phyloP scores from a whole-genome alignment of 139 green algal species.

The Klebsormidium nitens region DNA sequence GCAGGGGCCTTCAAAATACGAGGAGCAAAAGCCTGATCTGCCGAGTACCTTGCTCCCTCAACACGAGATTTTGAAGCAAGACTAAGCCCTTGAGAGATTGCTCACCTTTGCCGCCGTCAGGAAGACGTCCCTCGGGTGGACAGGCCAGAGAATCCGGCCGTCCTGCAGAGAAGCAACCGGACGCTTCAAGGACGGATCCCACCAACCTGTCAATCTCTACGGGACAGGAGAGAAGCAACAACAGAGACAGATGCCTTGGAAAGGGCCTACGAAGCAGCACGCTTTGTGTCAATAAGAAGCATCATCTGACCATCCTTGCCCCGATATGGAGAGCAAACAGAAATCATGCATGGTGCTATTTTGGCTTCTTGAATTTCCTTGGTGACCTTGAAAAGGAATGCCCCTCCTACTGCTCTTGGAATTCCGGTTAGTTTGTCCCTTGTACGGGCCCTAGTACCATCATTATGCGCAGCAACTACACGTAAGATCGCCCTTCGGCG shows the following conservation, averaged over 20 bases:
- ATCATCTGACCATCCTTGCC: too few species aligned
- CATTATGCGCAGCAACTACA: neutral
- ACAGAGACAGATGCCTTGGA: neutral
- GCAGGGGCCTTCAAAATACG: too few species aligned
- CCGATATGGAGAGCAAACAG: too few species aligned
- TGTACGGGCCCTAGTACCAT: neutral
- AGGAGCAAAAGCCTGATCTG: neutral
- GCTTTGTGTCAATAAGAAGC: neutral
- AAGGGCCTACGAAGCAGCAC: neutral
- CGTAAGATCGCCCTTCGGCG: neutral
- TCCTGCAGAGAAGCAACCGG: too few species aligned
- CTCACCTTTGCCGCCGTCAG: constrained; percentile 37
- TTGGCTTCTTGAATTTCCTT: too few species aligned
- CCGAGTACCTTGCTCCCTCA: neutral
- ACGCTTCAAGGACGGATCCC: too few species aligned
- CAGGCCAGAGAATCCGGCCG: constrained; percentile 17
- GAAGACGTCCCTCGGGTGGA: constrained; percentile 34
- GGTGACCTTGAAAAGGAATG: too few species aligned
- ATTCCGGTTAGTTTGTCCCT: neutral
- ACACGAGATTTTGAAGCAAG: neutral
- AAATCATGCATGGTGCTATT: too few species aligned
- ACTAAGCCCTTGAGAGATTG: neutral
- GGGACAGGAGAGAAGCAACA: neutral
- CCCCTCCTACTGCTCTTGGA: too few species aligned
- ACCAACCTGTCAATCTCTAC: neutral